A percentile compares a stretch with the other conserved stretches of the same genome.
phyloP scores from a whole-genome alignment of 2,329 filamentous ascomycete species.

The Aspergillus proliferans region DNA sequence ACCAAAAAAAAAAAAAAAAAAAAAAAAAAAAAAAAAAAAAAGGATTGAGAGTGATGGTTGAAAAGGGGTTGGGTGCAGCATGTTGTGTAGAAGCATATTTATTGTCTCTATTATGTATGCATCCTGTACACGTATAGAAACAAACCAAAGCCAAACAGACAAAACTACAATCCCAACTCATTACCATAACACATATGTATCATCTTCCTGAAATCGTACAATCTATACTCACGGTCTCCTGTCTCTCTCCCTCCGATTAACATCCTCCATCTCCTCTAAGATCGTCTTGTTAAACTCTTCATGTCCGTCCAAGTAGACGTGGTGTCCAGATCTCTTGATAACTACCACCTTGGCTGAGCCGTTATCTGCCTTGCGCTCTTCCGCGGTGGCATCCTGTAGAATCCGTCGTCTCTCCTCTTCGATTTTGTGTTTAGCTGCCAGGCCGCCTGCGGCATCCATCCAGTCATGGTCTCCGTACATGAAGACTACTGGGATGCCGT shows the following conservation, averaged over 20 bases:
- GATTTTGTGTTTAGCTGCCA: slow-evolving; percentile 72
- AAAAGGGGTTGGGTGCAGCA: too few species aligned
- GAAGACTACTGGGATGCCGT: slow-evolving; percentile 74
- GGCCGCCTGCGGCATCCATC: slow-evolving; percentile 92
- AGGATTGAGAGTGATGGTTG: too few species aligned
- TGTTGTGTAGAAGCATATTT: too few species aligned
- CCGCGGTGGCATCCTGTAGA: slow-evolving; percentile 54
- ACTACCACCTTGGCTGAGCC: slow-evolving; percentile 77
- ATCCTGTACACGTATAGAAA: too few species aligned
- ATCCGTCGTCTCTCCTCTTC: slow-evolving; percentile 58
- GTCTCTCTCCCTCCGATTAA: slow-evolving; percentile 29
- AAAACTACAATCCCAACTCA: neutral
- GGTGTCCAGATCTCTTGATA: slow-evolving; percentile 65
- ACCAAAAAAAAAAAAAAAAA: too few species aligned
- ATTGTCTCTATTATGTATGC: too few species aligned
- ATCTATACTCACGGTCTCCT: slow-evolving; percentile 2
- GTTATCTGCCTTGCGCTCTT: slow-evolving; percentile 66
- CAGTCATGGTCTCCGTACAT: slow-evolving; percentile 98
- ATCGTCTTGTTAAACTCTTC: slow-evolving; percentile 65
- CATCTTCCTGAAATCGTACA: neutral
- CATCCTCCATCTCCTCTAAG: slow-evolving; percentile 60
- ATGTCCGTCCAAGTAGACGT: slow-evolving; percentile 64
- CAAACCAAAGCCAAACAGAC: neutral
- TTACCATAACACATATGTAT: neutral
- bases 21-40: too few species aligned